These are phyloP conservation scores for Cladosporium cucumerinum DNA, from an alignment of 2,329 filamentous ascomycete species.

Conservation along the genomic window DNA sequence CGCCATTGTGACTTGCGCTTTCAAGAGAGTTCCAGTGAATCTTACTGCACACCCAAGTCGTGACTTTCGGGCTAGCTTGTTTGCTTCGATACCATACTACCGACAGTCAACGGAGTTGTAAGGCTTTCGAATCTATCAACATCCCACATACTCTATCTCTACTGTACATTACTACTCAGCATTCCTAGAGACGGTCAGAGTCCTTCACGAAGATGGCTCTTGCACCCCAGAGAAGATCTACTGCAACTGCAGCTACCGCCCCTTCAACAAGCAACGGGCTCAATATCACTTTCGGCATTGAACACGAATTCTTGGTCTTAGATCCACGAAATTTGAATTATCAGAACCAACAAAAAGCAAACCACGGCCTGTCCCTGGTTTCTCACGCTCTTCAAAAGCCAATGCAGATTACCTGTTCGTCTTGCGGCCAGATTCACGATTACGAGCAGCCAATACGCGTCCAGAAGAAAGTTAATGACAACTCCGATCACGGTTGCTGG, in stretches of 20 bases:
- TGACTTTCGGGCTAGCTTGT: not conserved
- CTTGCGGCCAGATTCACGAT: not conserved
- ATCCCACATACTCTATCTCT: not conserved
- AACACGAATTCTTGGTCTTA: not conserved
- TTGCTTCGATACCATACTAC: not conserved
- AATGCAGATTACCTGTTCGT: not conserved
- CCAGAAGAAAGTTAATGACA: not conserved
- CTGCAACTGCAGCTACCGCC: not conserved
- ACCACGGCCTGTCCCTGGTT: not conserved
- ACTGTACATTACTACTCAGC: not conserved
- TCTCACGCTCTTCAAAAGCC: not conserved
- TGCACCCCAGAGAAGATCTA: not conserved
- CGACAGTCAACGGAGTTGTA: not conserved
- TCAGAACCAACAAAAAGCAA: not conserved
- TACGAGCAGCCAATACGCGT: not conserved
- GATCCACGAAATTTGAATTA: not conserved
- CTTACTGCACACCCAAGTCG: not conserved
- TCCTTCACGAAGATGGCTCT: not conserved
- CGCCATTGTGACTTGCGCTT: not conserved
- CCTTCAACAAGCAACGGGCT: not conserved
- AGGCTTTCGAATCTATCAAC: not conserved
- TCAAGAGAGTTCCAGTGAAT: not conserved
- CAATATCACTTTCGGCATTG: not conserved
- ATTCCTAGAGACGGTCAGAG: not conserved
- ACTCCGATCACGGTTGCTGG: not conserved